A percentile compares a stretch with the other conserved stretches of the same genome.
Evolutionary conservation across 805 yeast species (phyloP).

Genomic region (Blastobotrys americana): DNA sequence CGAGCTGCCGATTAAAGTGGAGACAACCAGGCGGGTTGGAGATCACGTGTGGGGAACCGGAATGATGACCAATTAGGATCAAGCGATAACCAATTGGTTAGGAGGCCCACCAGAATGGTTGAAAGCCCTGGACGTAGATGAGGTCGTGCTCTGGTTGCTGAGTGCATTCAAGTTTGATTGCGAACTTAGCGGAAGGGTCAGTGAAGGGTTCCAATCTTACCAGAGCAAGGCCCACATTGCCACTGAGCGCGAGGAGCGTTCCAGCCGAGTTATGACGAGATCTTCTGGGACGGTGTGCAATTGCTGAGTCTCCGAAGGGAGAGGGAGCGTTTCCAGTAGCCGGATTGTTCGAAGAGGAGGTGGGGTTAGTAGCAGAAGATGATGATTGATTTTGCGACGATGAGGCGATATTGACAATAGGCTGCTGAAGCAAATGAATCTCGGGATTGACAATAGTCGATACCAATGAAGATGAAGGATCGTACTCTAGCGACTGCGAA

Average conservation of each 20-base stretch:
- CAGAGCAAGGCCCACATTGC: constrained; percentile 60
- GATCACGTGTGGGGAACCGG: too few relatives aligned
- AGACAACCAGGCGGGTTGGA: too few relatives aligned
- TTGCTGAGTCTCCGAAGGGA: constrained; percentile 14
- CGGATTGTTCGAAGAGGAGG: constrained; percentile 2
- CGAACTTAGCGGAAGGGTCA: constrained; percentile 30
- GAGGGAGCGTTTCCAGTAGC: constrained; percentile 12
- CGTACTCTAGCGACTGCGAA: constrained; percentile 13
- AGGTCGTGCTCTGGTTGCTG: constrained; percentile 11
- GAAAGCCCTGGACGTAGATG: constrained; percentile 44
- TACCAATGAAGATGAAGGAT: constrained; percentile 1
- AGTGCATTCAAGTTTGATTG: constrained; percentile 26
- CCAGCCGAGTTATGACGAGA: constrained; percentile 42
- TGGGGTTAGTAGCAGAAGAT: constrained; percentile 1
- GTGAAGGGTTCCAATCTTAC: constrained; percentile 43
- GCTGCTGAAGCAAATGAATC: constrained; percentile 3
- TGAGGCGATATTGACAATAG: constrained; percentile 13
- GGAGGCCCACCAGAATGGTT: constrained; percentile 83
- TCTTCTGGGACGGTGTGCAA: constrained; percentile 27
- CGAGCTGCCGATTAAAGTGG: too few relatives aligned
- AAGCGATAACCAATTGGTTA: too few relatives aligned
- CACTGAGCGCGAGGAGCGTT: constrained; percentile 46
- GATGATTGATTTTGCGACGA: constrained; percentile 4
- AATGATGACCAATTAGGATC: too few relatives aligned
- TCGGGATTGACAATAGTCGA: neutral